phyloP scores from a whole-genome alignment of 192 early-diverging fungal genomes.

The Entomortierella parvispora region DNA sequence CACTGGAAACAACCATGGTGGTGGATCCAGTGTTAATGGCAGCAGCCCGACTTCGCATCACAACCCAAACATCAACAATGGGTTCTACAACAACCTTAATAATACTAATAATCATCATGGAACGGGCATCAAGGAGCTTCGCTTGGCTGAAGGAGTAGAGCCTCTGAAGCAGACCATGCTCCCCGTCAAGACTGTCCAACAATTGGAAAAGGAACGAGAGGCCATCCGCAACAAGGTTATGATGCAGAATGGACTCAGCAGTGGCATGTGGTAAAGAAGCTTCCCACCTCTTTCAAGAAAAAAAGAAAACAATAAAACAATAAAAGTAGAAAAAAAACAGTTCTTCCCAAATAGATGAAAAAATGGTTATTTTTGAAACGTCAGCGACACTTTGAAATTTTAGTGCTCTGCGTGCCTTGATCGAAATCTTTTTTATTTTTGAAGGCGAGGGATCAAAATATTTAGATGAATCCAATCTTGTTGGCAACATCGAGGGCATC shows the following conservation, averaged over 20 bases:
- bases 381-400: no score
- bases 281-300: no score
- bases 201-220: slow-evolving; percentile 50
- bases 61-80: neutral
- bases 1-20: slow-evolving; percentile 3
- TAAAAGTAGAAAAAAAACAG: no score
- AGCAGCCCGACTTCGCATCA: slow-evolving; percentile 4
- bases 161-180: slow-evolving; percentile 52
- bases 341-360: no score
- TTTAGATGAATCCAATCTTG: slow-evolving; percentile 75
- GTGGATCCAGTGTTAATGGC: slow-evolving; percentile 6
- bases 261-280: no score
- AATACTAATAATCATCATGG: slow-evolving; percentile 18
- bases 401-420: no score
- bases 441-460: neutral
- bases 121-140: slow-evolving; percentile 31
- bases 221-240: slow-evolving; percentile 32
- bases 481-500: slow-evolving; percentile 99
- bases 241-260: no score
- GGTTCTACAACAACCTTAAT: slow-evolving; percentile 12
- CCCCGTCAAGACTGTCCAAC: slow-evolving; percentile 48
- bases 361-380: no score
- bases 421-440: neutral
- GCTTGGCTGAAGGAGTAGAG: slow-evolving; percentile 47
- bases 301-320: no score